phyloP scores from a whole-genome alignment of 1,284 basidiomycete species.

The Malassezia pachydermatis region DNA sequence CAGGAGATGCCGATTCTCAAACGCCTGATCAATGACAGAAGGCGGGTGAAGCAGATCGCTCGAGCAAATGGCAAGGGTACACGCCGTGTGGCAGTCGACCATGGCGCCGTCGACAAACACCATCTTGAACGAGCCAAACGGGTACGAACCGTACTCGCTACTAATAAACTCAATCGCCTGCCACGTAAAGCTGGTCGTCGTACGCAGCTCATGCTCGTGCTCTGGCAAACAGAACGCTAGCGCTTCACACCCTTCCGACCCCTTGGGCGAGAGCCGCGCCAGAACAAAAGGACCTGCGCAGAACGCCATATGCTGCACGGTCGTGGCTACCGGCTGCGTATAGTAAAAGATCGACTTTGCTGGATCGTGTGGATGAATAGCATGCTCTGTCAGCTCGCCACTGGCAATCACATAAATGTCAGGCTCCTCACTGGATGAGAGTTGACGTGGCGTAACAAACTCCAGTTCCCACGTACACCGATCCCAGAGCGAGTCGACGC shows the following conservation, averaged over 20 bases:
- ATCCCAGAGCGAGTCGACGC: constrained; percentile 88
- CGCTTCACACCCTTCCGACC: constrained; percentile 62
- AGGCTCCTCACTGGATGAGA: constrained; percentile 38
- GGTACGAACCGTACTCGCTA: constrained; percentile 88
- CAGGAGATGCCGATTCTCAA: constrained; percentile 76
- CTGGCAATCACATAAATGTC: constrained; percentile 70
- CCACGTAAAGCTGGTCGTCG: constrained; percentile 65
- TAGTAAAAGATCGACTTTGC: constrained; percentile 92
- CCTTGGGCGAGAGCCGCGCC: constrained; percentile 20
- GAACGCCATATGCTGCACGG: constrained; percentile 89
- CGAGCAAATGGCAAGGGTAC: constrained; percentile 70
- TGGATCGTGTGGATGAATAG: constrained; percentile 84
- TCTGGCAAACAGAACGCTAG: constrained; percentile 88
- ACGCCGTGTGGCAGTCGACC: constrained; percentile 61
- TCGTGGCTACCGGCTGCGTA: constrained; percentile 74
- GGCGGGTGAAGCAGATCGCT: constrained; percentile 76
- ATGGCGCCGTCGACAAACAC: constrained; percentile 83
- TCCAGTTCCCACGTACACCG: constrained; percentile 98
- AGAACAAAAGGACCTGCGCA: constrained; percentile 78
- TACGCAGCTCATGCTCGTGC: constrained; percentile 59
- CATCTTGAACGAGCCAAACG: constrained; percentile 80
- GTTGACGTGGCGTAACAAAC: constrained; percentile 70
- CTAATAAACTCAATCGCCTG: constrained; percentile 84
- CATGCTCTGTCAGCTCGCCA: constrained; percentile 57
- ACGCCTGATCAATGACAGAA: constrained; percentile 82